Evolutionary conservation across 371 early-diverging fungal genomes (phyloP), one percentile per base, ranked within the genome.

Genomic region (Mortierella sp.): DNA sequence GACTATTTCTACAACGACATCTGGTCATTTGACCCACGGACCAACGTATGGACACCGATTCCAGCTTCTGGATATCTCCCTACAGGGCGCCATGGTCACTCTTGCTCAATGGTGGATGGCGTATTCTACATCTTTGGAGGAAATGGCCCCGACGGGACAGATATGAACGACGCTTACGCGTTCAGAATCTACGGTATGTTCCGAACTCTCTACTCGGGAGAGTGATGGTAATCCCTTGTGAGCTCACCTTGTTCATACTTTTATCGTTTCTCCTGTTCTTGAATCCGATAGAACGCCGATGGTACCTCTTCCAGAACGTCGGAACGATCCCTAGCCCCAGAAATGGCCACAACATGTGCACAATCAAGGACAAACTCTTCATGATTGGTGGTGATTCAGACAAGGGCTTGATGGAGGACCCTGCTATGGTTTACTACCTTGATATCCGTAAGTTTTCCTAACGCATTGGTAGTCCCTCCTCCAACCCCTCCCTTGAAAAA

Each of bases 61-160:
- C 80, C 84, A 7, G 88, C 89, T 1, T 85, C 80, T 18, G 93
- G 92, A 2, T 83, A 80, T 21, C 82, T 85, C 9, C 94, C 94
- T 23, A 72, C 84, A 18, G 82, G 91, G 30, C 85, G 94, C 38
- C 87, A 90, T 55, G 83, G 87, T 5, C 90, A 89, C 60, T 83
- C 88, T 9, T 81, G 86, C 42, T 69, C 84, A 4, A 82, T 92
- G 21, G 85, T 88, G 0, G 91, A 89, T 24, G 92, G 91, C 68
- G 85, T 86, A n/a, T 86, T 93, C 62, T 92, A 91, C 61, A 80
- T 93, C 28, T 85, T 88, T 81, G 94, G 94, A 55, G 94, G 94
- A n/a, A 85, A 86, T 48, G 82, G 82, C 39, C 72, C 84, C 18
- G 83, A 87, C 19, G 89, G 87, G 23, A 68, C 84, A 54, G 84